These are phyloP conservation scores for Mangifera indica DNA, from an alignment of 345 rosid genomes.

Conservation along the genomic window DNA sequence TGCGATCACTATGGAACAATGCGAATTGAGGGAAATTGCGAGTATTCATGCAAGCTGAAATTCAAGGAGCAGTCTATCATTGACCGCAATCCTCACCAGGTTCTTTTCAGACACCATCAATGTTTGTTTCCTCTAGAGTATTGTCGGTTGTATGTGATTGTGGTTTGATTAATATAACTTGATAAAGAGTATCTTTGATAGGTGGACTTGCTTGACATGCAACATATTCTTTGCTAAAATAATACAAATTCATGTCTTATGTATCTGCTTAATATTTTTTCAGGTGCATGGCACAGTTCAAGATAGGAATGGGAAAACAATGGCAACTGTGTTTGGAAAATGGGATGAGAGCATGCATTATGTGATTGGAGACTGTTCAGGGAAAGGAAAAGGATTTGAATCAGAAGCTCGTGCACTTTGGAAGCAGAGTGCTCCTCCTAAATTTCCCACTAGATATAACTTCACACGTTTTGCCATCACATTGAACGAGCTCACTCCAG, in stretches of 20 bases:
- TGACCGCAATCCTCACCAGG: constrained; percentile 99
- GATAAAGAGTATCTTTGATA: background rate
- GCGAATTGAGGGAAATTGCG: constrained; percentile 73
- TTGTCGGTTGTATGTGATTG: background rate
- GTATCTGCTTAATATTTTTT: background rate
- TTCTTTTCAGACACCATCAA: constrained; percentile 17
- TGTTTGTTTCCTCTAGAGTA: background rate
- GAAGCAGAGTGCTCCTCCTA: constrained; percentile 77
- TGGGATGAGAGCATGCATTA: constrained; percentile 97
- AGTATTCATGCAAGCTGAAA: constrained; percentile 85
- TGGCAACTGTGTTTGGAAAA: constrained; percentile 91
- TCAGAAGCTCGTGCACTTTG: constrained; percentile 68
- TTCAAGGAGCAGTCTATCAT: constrained; percentile 98
- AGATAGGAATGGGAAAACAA: constrained; percentile 68
- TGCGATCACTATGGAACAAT: constrained; percentile 98
- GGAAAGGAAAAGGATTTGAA: constrained; percentile 67
- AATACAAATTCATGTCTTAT: background rate
- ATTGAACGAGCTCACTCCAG: constrained; percentile 80
- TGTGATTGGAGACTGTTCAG: constrained; percentile 67
- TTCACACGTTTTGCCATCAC: constrained; percentile 88
- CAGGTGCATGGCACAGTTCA: constrained; percentile 95
- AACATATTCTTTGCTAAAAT: too few relatives aligned
- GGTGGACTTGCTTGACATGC: too few relatives aligned
- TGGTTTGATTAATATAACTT: background rate
- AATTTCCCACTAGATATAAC: constrained; percentile 75